Evolutionary conservation across 108 stramenopile species (phyloP), one percentile per base, ranked within the genome.

Genomic region (Skeletonema potamos): DNA sequence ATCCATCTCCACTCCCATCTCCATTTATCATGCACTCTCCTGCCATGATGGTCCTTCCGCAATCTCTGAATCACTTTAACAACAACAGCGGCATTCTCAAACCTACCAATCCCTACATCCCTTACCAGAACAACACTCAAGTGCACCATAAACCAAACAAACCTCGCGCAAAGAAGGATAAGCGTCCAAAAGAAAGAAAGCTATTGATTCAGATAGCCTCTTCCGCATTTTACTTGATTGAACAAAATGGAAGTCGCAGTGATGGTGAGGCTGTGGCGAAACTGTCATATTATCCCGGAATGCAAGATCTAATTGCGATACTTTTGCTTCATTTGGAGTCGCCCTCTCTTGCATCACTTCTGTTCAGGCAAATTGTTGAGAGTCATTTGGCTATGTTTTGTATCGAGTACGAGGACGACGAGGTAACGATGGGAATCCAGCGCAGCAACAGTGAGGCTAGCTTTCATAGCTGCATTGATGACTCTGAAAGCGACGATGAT

Each of bases 261-360:
- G 39, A 15, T 13, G 48, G 48, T 6, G 17, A 11, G 18, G 18
- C 48, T 24, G 48, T 22, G 48, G 22, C 48, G 8, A 34, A 39
- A 18, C 32, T 44, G 24, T 41, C 12, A 2, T 64, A 43, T 30
- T 64, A 64, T 57, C 22, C 63, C 4, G 73, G 64, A 26, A 28
- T 65, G 63, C 56, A 64, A 46, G 73, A 73, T 58, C 30, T 73
- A 1, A 65, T 73, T 43, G 73, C 73, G 7, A 36, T 73, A 32
- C 55, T 73, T 10, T 30, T 73, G 12, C 37, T 73, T 20, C 73
- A 66, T n/a, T 32, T 64, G 41, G 73, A 65, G 27, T 73, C 73
- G 13, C 73, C 73, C 0, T 65, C 64, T 11, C 33, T 66, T 28
- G 27, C 64, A 11, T 65, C 73, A 12, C 39, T 73, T 12, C 0